These are phyloP conservation scores for Daldinia vernicosa DNA, from an alignment of 495 filamentous ascomycete species.

Conservation along the genomic window DNA sequence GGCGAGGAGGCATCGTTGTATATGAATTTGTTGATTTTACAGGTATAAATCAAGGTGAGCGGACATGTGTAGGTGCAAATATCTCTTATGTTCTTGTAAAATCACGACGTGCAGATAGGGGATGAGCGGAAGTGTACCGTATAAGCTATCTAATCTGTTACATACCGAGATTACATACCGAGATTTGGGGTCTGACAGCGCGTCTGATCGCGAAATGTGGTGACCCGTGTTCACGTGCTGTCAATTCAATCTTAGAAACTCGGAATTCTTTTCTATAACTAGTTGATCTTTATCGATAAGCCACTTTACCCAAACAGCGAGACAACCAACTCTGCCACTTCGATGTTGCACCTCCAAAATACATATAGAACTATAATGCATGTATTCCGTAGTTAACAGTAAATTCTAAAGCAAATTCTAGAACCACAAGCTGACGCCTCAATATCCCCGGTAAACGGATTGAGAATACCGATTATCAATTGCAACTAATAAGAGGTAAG, in stretches of 20 bases:
- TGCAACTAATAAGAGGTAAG: not conserved
- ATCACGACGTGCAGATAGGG: not conserved
- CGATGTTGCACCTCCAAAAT: not conserved
- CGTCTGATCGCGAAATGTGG: slow-evolving; percentile 24
- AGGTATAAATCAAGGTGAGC: slow-evolving; percentile 1
- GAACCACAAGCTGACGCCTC: not conserved
- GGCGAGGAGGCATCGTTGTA: slow-evolving; percentile 40
- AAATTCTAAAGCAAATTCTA: not conserved
- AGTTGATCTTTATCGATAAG: slow-evolving; percentile 17
- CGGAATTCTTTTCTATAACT: not conserved
- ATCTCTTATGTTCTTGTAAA: not conserved
- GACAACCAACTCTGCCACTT: not conserved
- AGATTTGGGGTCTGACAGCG: slow-evolving; percentile 10
- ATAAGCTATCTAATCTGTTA: not conserved
- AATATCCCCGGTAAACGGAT: not conserved
- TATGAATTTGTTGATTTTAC: not conserved
- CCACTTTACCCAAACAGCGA: not conserved
- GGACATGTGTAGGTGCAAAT: not conserved
- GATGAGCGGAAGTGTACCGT: not conserved
- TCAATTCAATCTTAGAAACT: slow-evolving; percentile 19
- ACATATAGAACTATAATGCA: not conserved
- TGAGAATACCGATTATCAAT: slow-evolving; percentile 1
- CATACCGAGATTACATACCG: slow-evolving; percentile 6
- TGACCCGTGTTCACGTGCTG: slow-evolving; percentile 34
- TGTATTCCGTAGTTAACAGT: no score